These are phyloP conservation scores for Schoenoplectus tabernaemontani DNA, from an alignment of 202 grass and related monocot species.

Conservation along the genomic window DNA sequence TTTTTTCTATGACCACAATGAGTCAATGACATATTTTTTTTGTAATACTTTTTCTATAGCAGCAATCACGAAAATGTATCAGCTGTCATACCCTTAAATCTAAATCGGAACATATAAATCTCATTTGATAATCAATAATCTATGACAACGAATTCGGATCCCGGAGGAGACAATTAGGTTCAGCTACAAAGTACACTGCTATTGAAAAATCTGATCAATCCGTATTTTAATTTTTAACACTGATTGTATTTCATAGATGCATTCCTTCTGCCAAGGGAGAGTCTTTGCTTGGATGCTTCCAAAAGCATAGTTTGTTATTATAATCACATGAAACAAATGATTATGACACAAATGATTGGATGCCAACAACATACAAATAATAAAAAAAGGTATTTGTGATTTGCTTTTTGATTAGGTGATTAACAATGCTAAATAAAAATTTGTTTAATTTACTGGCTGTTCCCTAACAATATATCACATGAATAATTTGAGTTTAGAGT, in stretches of 20 bases:
- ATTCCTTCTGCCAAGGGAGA: neutral
- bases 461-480: conserved; percentile 10
- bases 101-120: too few species aligned
- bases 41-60: too few species aligned
- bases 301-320: neutral
- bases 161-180: neutral
- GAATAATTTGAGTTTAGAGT: conserved; percentile 1
- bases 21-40: too few species aligned
- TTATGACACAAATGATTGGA: conserved; percentile 4
- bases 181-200: neutral
- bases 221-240: neutral
- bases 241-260: neutral
- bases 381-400: neutral
- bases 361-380: neutral
- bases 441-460: neutral
- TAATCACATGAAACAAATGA: neutral
- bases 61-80: too few species aligned
- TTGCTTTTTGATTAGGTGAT: conserved; percentile 1
- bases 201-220: neutral
- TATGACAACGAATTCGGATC: too few species aligned
- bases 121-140: too few species aligned
- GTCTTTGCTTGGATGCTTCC: conserved; percentile 3
- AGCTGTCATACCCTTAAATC: too few species aligned
- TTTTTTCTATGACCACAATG: too few species aligned
- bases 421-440: neutral